A percentile compares a stretch with the other conserved stretches of the same genome.
Conservation (phyloP, 306 rosid genomes). For the Delonix regia region DNA sequence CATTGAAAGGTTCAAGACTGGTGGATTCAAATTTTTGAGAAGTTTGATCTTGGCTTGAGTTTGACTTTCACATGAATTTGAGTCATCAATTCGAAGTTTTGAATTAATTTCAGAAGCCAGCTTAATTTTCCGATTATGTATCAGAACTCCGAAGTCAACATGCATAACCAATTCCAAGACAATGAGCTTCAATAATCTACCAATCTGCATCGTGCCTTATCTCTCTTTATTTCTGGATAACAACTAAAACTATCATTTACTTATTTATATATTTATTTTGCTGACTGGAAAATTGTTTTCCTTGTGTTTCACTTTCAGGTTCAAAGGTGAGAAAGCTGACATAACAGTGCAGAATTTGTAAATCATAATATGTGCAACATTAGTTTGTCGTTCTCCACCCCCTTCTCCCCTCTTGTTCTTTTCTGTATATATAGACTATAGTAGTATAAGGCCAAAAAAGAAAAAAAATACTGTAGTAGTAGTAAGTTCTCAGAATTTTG, state of each 20-base stretch:
- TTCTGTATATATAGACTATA: constrained; percentile 22
- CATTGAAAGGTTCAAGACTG: constrained; percentile 28
- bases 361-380: constrained; percentile 14
- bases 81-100: constrained; percentile 29
- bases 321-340: constrained; percentile 32
- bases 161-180: neutral
- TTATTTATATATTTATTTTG: neutral
- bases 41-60: constrained; percentile 29
- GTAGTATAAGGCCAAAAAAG: no score
- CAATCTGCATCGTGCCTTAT: constrained; percentile 11
- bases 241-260: neutral
- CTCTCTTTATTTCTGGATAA: neutral
- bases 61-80: constrained; percentile 18
- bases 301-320: constrained; percentile 33
- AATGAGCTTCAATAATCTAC: neutral
- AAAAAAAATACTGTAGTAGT: no score
- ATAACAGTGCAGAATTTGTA: constrained; percentile 13
- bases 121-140: constrained; percentile 28
- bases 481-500: constrained; percentile 14
- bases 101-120: constrained; percentile 13
- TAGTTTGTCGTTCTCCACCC: neutral
- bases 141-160: constrained; percentile 6
- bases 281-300: constrained; percentile 9
- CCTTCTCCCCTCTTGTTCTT: neutral
- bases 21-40: constrained; percentile 24